Conservation (phyloP, 83 land plant genomes). For the Isoetes engelmannii region DNA sequence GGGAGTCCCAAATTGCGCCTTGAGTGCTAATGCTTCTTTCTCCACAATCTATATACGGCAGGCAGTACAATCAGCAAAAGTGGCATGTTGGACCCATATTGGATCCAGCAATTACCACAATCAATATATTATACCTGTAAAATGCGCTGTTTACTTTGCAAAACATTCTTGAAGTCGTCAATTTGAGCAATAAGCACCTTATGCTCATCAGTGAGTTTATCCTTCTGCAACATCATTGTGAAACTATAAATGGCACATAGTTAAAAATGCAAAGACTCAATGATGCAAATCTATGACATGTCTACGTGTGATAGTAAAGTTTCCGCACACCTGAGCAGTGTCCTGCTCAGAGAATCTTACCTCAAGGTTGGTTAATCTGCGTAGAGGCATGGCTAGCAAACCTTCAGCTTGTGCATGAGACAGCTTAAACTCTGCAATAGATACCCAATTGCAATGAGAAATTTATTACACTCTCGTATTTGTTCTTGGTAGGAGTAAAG, state of each 20-base stretch:
- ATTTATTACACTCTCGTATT: too few relatives aligned
- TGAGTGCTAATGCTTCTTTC: conserved; percentile 80
- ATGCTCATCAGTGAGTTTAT: conserved; percentile 70
- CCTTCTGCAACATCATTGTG: conserved; percentile 51
- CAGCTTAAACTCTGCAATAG: conserved; percentile 49
- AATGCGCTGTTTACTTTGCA: conserved; percentile 58
- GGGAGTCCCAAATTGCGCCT: conserved; percentile 73
- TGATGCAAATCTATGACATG: neutral
- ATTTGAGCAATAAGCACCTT: conserved; percentile 48
- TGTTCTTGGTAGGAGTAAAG: neutral
- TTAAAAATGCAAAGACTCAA: neutral
- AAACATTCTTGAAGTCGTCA: conserved; percentile 51
- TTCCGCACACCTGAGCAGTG: neutral
- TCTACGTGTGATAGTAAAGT: neutral
- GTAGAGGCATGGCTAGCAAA: conserved; percentile 63
- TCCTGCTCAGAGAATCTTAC: conserved; percentile 20
- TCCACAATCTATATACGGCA: conserved; percentile 51
- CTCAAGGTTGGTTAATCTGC: conserved; percentile 78
- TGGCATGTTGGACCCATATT: neutral
- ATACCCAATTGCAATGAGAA: too few relatives aligned
- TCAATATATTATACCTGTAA: conserved; percentile 44
- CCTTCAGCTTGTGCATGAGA: conserved; percentile 83
- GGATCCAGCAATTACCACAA: neutral
- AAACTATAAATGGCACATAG: neutral
- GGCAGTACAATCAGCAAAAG: too few relatives aligned